Base-by-base conservation (phyloP, 139 green algal species). In the Asterochloris sp. region DNA sequence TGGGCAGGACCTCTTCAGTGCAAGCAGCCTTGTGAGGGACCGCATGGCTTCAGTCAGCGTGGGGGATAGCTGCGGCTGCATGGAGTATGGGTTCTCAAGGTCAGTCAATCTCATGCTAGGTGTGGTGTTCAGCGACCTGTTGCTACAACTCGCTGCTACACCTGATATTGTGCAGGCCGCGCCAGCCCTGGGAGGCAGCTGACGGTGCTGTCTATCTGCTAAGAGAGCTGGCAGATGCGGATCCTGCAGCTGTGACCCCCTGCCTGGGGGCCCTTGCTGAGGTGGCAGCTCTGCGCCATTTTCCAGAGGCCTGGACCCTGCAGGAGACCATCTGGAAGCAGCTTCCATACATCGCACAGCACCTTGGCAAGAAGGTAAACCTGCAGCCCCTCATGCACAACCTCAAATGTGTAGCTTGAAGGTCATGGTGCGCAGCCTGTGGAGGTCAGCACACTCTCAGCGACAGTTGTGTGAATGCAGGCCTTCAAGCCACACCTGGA, bases 201-300 rank as follows among this genome's bases (percentile, higher is more conserved):
- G 96, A 99, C 73, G 96, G 96, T 0, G 93, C 90, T 2, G 80
- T 98, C 12, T 93, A 95, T 85, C 86, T 98, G 81, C 74, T 98
- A 60, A 61, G 87, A 14, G 91, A 97, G 83, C 87, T 98, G 66
- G 83, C 91, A 24, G 78, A 69, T 4, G 82, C 89, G 15, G 82
- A 61, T 21, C 87, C 90, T 0, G 69, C 83, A 16, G 69, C 71
- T 0, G 85, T 89, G n/a, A 24, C 79, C 8, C 76, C 90, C 74
- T 91, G 93, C 63, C 79, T 98, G 54, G 91, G 91, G 0, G 64
- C 29, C 10, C 78, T 98, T 12, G 89, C 90, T 47, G 91, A 95
- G 62, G 80, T 97, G 17, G 88, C 86, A 1, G n/a, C 62, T 0
- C 78, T 94, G 60, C 16, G 73, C 17, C 89, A 90, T 79, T 98